Percentiles rank a stretch among this genome's conserved stretches.
These are phyloP conservation scores for Vanrija humicola DNA, from an alignment of 1,284 basidiomycete genomes.

Conservation along the genomic window DNA sequence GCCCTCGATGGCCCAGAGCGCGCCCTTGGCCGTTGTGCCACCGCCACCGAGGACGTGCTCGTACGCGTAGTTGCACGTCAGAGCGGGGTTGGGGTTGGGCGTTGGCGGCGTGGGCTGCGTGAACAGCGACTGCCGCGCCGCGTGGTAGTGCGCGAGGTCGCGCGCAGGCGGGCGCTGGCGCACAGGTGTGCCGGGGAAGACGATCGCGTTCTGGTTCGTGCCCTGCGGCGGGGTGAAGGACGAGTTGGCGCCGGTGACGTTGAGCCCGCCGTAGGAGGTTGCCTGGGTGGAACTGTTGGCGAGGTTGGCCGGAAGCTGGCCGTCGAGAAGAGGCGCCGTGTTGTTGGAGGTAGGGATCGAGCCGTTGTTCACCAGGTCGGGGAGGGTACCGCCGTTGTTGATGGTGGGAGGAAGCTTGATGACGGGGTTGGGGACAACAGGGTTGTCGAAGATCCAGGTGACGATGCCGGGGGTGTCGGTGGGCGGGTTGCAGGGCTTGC, in stretches of 20 bases:
- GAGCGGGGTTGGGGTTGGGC: not conserved
- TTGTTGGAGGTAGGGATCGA: constrained; percentile 5
- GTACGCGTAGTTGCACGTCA: constrained; percentile 13
- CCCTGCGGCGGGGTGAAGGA: constrained; percentile 7
- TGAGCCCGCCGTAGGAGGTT: constrained; percentile 4
- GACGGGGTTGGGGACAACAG: not conserved
- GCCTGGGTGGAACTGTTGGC: not conserved
- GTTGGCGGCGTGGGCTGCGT: not conserved
- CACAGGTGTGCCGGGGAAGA: not conserved
- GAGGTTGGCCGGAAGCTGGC: constrained; percentile 1
- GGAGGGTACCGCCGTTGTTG: not conserved
- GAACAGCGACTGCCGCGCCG: not conserved
- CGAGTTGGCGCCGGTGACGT: not conserved
- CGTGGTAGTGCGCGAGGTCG: not conserved
- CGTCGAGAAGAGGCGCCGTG: constrained; percentile 1
- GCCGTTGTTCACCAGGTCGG: constrained; percentile 2
- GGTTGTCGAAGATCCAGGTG: constrained; percentile 1
- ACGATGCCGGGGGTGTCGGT: not conserved
- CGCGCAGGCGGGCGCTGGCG: not conserved
- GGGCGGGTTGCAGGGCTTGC: not conserved
- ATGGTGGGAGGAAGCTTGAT: constrained; percentile 1
- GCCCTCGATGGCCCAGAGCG: constrained; percentile 22
- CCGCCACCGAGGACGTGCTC: constrained; percentile 19
- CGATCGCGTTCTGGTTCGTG: constrained; percentile 8
- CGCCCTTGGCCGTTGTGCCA: constrained; percentile 8